A percentile compares a stretch with the other conserved stretches of the same genome.
phyloP scores from a whole-genome alignment of 495 filamentous ascomycete species.

The Hyaloscypha finlandica region DNA sequence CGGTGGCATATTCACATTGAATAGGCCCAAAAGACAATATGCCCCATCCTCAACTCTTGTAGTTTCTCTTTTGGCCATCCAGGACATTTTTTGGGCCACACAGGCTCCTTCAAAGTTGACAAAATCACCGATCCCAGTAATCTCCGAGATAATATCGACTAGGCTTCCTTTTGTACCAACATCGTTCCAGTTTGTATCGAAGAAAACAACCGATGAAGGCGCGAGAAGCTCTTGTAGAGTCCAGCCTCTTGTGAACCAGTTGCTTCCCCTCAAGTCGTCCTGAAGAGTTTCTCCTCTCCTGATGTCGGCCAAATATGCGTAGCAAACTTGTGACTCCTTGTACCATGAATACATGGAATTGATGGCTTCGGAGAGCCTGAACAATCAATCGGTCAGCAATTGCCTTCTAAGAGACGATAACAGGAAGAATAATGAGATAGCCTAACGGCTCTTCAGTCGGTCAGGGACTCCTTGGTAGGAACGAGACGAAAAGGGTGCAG shows the following conservation, averaged over 20 bases:
- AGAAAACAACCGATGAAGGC: slow-evolving; percentile 17
- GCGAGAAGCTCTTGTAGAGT: slow-evolving; percentile 40
- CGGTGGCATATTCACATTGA: slow-evolving; percentile 36
- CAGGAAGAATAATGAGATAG: no score
- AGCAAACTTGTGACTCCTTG: slow-evolving; percentile 33
- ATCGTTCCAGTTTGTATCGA: neutral
- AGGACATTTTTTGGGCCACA: slow-evolving; percentile 33
- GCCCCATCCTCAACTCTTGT: slow-evolving; percentile 32
- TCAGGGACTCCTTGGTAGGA: no score
- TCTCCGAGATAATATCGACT: neutral
- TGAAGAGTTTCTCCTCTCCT: neutral
- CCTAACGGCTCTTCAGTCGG: no score
- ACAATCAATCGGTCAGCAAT: neutral
- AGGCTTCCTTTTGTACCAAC: slow-evolving; percentile 9
- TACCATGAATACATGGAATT: slow-evolving; percentile 39
- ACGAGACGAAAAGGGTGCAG: neutral
- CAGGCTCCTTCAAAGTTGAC: neutral
- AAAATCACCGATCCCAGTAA: slow-evolving; percentile 11
- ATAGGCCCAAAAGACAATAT: slow-evolving; percentile 35
- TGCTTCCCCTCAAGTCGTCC: neutral
- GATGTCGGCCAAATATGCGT: slow-evolving; percentile 37
- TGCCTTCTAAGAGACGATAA: no score
- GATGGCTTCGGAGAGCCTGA: slow-evolving; percentile 29
- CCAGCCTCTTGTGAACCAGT: slow-evolving; percentile 32
- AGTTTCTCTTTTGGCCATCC: slow-evolving; percentile 33